Evolutionary conservation across 495 filamentous ascomycete genomes (phyloP).

Genomic region (Aspergillus affinis): DNA sequence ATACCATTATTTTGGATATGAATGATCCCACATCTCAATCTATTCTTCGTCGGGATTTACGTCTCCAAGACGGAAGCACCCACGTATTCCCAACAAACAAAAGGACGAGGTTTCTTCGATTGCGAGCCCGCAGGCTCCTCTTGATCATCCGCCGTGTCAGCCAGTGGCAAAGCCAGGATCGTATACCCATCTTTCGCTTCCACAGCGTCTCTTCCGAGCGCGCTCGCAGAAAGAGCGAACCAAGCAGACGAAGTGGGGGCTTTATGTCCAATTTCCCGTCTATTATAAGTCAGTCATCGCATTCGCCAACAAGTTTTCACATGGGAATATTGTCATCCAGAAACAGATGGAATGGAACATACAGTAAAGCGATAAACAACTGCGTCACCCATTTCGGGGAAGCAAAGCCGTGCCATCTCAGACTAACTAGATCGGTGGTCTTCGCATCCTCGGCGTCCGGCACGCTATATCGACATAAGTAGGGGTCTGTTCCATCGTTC

Average conservation of each 20-base stretch:
- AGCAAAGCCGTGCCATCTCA: constrained; percentile 51
- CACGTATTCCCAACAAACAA: constrained; percentile 41
- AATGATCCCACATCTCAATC: background rate
- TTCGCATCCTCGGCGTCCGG: constrained; percentile 43
- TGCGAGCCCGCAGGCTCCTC: constrained; percentile 1
- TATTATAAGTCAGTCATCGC: background rate
- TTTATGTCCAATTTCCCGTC: constrained; percentile 20
- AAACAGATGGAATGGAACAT: constrained; percentile 14
- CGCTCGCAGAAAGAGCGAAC: constrained; percentile 40
- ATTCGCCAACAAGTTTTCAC: background rate
- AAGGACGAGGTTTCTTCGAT: constrained; percentile 14
- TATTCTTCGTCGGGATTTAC: background rate
- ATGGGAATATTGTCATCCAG: background rate
- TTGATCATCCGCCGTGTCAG: background rate
- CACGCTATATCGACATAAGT: constrained; percentile 75
- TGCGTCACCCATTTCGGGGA: constrained; percentile 41
- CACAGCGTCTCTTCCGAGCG: constrained; percentile 37
- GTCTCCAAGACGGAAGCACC: constrained; percentile 31
- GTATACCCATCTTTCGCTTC: constrained; percentile 48
- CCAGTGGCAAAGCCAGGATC: constrained; percentile 32
- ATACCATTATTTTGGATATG: background rate
- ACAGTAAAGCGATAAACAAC: constrained; percentile 43
- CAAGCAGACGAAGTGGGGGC: constrained; percentile 22
- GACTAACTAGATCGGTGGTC: constrained; percentile 31
- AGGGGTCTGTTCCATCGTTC: constrained; percentile 74